A percentile compares a stretch with the other conserved stretches of the same genome.
Conservation (phyloP, 768 basidiomycete species). For the Nidula microcarpa region DNA sequence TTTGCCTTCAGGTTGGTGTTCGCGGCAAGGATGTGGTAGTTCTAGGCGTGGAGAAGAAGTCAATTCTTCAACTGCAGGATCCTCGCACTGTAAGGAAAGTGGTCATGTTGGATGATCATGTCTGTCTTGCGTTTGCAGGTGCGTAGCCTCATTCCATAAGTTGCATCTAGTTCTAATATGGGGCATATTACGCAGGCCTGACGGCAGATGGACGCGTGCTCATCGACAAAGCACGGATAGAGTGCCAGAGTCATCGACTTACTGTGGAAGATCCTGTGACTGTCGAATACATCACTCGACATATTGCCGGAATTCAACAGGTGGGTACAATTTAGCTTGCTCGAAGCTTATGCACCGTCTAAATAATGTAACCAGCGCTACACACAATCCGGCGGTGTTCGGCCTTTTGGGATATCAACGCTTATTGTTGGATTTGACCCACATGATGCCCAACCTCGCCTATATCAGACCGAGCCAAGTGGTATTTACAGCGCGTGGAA, state of each 20-base stretch:
- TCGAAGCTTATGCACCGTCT: neutral
- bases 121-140: constrained; percentile 98
- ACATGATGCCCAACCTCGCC: constrained; percentile 77
- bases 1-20: constrained; percentile 75
- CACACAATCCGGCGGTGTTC: constrained; percentile 97
- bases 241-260: constrained; percentile 95
- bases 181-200: constrained; percentile 54
- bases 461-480: constrained; percentile 97
- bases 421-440: constrained; percentile 97
- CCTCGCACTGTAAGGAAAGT: constrained; percentile 97
- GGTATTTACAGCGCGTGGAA: constrained; percentile 99
- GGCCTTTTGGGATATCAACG: constrained; percentile 97
- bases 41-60: constrained; percentile 98
- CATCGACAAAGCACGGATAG: constrained; percentile 96
- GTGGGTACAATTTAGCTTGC: constrained; percentile 33
- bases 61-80: constrained; percentile 94
- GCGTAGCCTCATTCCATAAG: constrained; percentile 16
- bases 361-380: constrained; percentile 60
- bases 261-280: constrained; percentile 98
- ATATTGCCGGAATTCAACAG: constrained; percentile 99
- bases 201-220: constrained; percentile 97
- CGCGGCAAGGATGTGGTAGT: constrained; percentile 94
- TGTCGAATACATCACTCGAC: constrained; percentile 96
- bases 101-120: constrained; percentile 96
- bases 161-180: neutral